Evolutionary conservation across 2,329 filamentous ascomycete species (phyloP).

Genomic region (Didymella pinodella): DNA sequence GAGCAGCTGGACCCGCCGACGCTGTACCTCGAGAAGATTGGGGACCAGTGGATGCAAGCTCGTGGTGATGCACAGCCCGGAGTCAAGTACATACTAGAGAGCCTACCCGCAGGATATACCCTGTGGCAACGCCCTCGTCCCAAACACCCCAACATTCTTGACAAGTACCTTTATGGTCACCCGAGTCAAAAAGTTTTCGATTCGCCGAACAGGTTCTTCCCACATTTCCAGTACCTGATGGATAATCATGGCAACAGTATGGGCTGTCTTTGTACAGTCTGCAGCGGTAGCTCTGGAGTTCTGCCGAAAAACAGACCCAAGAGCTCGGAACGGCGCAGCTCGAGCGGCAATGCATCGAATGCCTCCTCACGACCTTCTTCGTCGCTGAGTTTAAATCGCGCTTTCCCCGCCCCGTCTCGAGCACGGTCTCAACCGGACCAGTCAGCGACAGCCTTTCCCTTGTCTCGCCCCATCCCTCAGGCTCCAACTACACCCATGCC

Average conservation of each 20-base stretch:
- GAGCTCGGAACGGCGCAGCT: slow-evolving; percentile 10
- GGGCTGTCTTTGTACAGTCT: slow-evolving; percentile 61
- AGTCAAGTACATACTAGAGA: slow-evolving; percentile 60
- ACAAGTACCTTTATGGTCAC: slow-evolving; percentile 67
- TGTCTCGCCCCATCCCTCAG: not conserved
- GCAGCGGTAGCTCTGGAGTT: slow-evolving; percentile 40
- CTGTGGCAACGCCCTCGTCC: slow-evolving; percentile 60
- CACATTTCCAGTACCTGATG: slow-evolving; percentile 66
- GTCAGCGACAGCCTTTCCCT: not conserved
- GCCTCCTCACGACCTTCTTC: slow-evolving; percentile 4
- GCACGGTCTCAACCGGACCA: not conserved
- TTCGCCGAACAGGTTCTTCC: slow-evolving; percentile 63
- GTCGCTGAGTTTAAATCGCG: not conserved
- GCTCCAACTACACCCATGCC: not conserved
- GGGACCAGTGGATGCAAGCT: slow-evolving; percentile 57
- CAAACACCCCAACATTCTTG: slow-evolving; percentile 53
- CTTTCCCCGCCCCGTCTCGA: not conserved
- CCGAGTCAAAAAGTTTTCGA: slow-evolving; percentile 60
- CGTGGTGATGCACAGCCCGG: slow-evolving; percentile 48
- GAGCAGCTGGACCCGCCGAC: slow-evolving; percentile 51
- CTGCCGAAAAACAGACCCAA: slow-evolving; percentile 26
- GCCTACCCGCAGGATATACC: slow-evolving; percentile 63
- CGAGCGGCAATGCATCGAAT: slow-evolving; percentile 19
- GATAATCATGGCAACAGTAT: slow-evolving; percentile 51
- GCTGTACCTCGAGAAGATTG: slow-evolving; percentile 59